Base-by-base conservation (phyloP, 2,329 filamentous ascomycete genomes). In the Paecilomyces fulvus region DNA sequence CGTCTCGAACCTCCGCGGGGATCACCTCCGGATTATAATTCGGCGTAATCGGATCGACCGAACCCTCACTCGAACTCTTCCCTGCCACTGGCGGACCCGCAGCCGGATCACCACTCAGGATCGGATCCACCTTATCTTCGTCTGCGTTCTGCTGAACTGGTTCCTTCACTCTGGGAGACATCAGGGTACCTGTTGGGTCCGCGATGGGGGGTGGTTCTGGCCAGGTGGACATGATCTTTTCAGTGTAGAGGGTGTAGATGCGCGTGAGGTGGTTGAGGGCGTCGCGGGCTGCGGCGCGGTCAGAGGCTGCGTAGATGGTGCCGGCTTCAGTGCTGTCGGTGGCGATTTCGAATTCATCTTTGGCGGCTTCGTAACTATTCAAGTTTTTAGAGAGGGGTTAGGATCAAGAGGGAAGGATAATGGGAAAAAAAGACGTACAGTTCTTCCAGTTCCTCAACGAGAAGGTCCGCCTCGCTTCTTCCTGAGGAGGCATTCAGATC, bases 341-440 rank as follows among this genome's bases (percentile, higher is more conserved):
- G 3, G 77, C 77, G 59, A 79, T 79, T 65, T 79, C 76, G 56
- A 79, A 76, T 62, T 79, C 76, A 60, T 79, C 77, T 57, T 72
- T 71, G 3, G 77, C 75, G 0, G 72, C 72, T 55, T 75, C 72
- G 59, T 77, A 77, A 51, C 74, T 51, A 31, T 50, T 21, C 21
- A 21, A 9, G n/a, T n/a, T 28, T 28, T 28, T 28, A 6, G 37
- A 43, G 30, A 2, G 8, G 30, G 30, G 10, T 43, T n/a, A 17
- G 37, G 8, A 17, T 43, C 17, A 43, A 14, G n/a, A 20, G 17
- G 17, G 3, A 37, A 21, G 49, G 28, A 21, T 5, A 28, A 7
- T 28, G 25, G 11, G 37, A 30, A 17, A 3, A n/a, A 20, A 25
- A 28, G 49, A 23, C 37, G 31, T 67, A 73, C 59, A 73, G 62